Evolutionary conservation across 2,329 filamentous ascomycete genomes (phyloP), one percentile per base, ranked within the genome.

Genomic region (Fusarium odoratissimum): DNA sequence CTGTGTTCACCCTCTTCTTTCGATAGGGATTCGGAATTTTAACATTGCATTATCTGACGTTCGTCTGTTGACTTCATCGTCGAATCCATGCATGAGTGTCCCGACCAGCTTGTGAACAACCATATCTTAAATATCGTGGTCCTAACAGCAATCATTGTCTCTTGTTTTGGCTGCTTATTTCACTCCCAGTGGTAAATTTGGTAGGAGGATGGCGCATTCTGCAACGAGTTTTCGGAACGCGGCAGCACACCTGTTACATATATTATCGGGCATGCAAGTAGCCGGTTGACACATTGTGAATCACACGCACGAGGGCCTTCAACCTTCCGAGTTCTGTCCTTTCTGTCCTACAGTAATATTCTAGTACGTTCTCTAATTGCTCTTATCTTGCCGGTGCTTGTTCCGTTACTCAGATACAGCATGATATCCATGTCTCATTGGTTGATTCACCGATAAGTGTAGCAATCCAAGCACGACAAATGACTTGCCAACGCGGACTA

Each of bases 231-330:
- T 56, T 71, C 67, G 42, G 49, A 48, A 57, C 28, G 42, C 54
- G 37, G 41, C 54, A 52, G 63, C 33, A 69, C 44, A 33, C 58
- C 40, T 58, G 44, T 45, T 71, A 31, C 58, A 68, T 25, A 25
- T 23, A 56, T 55, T 33, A 28, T 58, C 62, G 51, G 70, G 28
- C 54, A 73, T 68, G 62, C 49, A 66, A 51, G 41, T 49, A 55
- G 17, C 62, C 67, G 58, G n/a, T 45, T 40, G 38, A 59, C 58
- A 64, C 30, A 35, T 54, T 44, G 55, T 73, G 58, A 44, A 46
- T 40, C 58, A 51, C 28, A 49, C 19, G 25, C 38, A 57, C 35
- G 19, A 45, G 41, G 16, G 14, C 30, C 19, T 46, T 59, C 55
- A 55, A 41, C 33, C 23, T 63, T 46, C 46, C 55, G 42, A 48